Conservation (phyloP, 176 grass and related monocot species). For the Hordeum marinum region DNA sequence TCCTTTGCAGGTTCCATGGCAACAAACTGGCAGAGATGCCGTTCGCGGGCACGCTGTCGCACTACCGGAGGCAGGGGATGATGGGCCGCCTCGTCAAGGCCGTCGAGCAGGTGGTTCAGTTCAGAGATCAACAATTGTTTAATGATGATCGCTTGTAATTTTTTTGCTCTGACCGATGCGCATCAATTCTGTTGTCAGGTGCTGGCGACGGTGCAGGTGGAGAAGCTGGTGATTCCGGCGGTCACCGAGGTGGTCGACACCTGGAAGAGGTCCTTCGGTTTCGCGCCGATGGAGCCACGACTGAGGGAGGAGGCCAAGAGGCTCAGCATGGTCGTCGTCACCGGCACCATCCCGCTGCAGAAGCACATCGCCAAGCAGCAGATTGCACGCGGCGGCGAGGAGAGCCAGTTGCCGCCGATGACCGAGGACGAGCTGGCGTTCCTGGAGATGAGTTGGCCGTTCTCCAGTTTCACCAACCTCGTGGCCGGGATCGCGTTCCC, state of each 20-base stretch:
- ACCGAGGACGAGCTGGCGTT: constrained; percentile 42
- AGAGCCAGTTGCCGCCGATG: neutral
- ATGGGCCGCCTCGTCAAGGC: constrained; percentile 55
- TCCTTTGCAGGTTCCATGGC: constrained; percentile 56
- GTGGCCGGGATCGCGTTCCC: constrained; percentile 1
- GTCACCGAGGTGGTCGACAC: constrained; percentile 46
- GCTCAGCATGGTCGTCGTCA: constrained; percentile 55
- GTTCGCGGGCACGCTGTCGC: constrained; percentile 67
- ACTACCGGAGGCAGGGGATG: constrained; percentile 73
- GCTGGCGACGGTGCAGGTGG: constrained; percentile 47
- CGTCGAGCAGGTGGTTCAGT: constrained; percentile 56
- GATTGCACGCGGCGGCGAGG: neutral
- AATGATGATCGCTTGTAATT: neutral
- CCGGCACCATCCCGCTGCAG: constrained; percentile 52
- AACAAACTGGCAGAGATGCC: constrained; percentile 75
- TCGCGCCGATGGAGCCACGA: constrained; percentile 25
- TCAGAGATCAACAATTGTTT: neutral
- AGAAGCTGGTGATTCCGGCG: constrained; percentile 61
- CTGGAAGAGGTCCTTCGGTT: constrained; percentile 72
- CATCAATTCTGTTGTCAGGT: constrained; percentile 23
- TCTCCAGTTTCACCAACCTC: constrained; percentile 35
- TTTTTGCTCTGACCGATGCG: neutral
- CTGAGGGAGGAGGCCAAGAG: constrained; percentile 42
- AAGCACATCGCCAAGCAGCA: constrained; percentile 29
- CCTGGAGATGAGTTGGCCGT: constrained; percentile 11